Base-by-base conservation (phyloP, 2,329 filamentous ascomycete species). In the Uncinocarpus reesii region DNA sequence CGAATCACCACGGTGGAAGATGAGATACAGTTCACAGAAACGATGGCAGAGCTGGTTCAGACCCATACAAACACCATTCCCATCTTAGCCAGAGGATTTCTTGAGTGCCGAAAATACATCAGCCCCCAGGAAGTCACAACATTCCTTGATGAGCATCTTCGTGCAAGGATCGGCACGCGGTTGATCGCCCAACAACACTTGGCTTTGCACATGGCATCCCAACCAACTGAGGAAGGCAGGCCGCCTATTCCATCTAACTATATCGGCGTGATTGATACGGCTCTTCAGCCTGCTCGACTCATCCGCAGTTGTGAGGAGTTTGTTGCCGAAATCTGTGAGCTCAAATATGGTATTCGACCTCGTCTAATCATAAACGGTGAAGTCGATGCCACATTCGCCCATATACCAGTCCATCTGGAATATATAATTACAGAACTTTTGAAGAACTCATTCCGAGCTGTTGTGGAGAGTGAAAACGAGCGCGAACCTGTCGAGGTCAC, bases 111-210 rank as follows among this genome's bases (percentile, higher is more conserved):
- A 47, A 86, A 87, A 57, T 98, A 96, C 66, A 92, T 96, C 57
- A 81, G 77, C 18, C 77, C 87, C 0, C 67, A 69, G 15, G 84
- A 95, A 50, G 89, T 95, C n/a, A 95, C 89, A 0, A 75, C 77
- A 15, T 98, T 96, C 61, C 75, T 98, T 28, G 90, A 98, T 64
- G 86, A 92, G 61, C 92, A 98, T 68, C 75, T 98, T 38, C 84
- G 90, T 41, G 89, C 92, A 3, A 78, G 92, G 49, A 98, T 98
- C 57, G 92, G 92, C 55, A 98, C 92, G 1, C 77, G 92, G 13
- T 73, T 98, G 55, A 87, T 98, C 47, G 92, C 89, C 3, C 92
- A 98, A 69, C 92, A 98, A 68, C 92, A 98, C 66, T 86, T 98
- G 55, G 90, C 90, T 11, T 73, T 96, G 38, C 92, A 96, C 58